Base-by-base conservation (phyloP, 2,329 filamentous ascomycete genomes). In the Cryphonectria parasitica region DNA sequence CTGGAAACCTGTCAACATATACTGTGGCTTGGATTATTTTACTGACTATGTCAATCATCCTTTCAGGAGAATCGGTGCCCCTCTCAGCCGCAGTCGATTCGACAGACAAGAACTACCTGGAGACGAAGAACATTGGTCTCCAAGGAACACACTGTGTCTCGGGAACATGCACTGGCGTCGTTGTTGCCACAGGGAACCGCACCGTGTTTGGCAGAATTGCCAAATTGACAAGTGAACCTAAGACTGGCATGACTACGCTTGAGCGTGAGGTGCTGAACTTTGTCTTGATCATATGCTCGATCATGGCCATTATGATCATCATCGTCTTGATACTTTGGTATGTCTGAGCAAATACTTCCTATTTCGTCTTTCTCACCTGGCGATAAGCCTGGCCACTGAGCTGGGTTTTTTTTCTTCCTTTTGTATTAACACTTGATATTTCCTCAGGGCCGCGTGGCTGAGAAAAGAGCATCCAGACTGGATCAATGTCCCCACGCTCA, bases 131-230 rank as follows among this genome's bases (percentile, higher is more conserved):
- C 75, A 92, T 95, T 67, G 92, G 91, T 31, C 84, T 95, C 13
- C 91, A 94, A 77, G 92, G 92, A n/a, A 94, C 92, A 0, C 91
- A 94, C 76, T 94, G 91, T 74, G 88, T 92, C 4, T 89, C 89
- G 8, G 92, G 92, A 3, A 89, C 83, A 31, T 90, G 88, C 66
- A 82, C 86, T 19, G 92, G 90, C 25, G 80, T 94, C 13, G 90
- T 93, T 1, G 89, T 95, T 15, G 88, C 89, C 0, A 94, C 90
- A 0, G 92, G 91, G 11, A 90, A 93, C 77, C 83, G 82, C 19
- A 94, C 92, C 0, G 89, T 95, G 31, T 94, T 95, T 78, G 92
- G 92, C 11, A 88, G 90, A 64, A 92, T 95, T 74, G 91, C 92
- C 1, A 89, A 89, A 73, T 82, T 94, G 66, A 92, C 92, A 0